Conservation (phyloP, 2,329 filamentous ascomycete genomes). For the Beauveria pseudobassiana region DNA sequence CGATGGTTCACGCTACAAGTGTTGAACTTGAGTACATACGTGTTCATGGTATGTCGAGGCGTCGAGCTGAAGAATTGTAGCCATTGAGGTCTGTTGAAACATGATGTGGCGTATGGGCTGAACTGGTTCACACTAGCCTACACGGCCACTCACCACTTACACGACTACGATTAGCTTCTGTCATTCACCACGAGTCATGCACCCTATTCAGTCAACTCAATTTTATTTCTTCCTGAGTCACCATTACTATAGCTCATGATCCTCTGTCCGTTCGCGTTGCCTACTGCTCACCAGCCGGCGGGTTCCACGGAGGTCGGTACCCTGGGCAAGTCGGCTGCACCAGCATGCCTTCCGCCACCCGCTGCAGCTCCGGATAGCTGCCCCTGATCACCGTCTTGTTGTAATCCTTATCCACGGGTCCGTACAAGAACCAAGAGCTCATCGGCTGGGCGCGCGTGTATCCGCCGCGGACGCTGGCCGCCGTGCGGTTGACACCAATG, state of each 20-base stretch:
- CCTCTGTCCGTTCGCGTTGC: background rate
- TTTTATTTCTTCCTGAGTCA: background rate
- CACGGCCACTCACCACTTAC: background rate
- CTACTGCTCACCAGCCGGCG: background rate
- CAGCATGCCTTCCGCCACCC: background rate
- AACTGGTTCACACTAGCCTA: background rate
- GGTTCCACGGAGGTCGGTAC: background rate
- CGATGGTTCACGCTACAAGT: background rate
- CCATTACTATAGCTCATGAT: background rate
- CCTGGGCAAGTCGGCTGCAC: conserved; percentile 2
- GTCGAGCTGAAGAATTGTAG: background rate
- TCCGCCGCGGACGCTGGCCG: conserved; percentile 12
- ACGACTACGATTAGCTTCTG: background rate
- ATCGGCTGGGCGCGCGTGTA: conserved; percentile 26
- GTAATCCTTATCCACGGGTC: conserved; percentile 23
- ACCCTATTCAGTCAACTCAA: background rate
- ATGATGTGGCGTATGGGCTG: background rate
- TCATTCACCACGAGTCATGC: background rate
- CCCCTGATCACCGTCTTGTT: conserved; percentile 17
- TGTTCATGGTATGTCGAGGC: background rate
- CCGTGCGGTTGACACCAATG: conserved; percentile 25
- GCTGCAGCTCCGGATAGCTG: conserved; percentile 17
- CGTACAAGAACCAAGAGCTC: conserved; percentile 35
- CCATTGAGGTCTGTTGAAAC: background rate
- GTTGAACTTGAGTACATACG: background rate